Evolutionary conservation across 768 basidiomycete species (phyloP).

Genomic region (Russula virescens): DNA sequence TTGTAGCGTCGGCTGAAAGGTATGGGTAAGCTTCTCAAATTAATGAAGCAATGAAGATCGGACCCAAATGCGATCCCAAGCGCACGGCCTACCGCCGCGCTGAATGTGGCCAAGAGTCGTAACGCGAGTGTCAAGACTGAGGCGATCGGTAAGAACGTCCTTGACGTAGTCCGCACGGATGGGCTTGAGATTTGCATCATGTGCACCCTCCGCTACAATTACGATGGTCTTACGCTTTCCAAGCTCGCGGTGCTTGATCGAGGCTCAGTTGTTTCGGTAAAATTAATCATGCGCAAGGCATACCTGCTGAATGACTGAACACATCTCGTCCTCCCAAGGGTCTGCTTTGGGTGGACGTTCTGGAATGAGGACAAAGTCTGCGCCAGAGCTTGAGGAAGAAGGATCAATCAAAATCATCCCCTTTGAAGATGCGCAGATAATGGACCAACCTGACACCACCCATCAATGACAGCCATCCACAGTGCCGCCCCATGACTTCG

Average conservation of each 20-base stretch:
- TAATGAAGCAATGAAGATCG: not conserved
- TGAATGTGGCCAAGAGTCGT: constrained; percentile 97
- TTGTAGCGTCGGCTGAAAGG: constrained; percentile 83
- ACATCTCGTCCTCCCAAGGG: constrained; percentile 93
- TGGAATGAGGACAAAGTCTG: constrained; percentile 97
- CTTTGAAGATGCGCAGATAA: not conserved
- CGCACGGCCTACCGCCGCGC: constrained; percentile 90
- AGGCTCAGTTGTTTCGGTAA: constrained; percentile 5
- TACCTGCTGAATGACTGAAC: constrained; percentile 72
- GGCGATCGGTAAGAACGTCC: constrained; percentile 74
- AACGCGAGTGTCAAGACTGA: constrained; percentile 92
- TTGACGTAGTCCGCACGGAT: constrained; percentile 91
- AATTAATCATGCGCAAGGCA: constrained; percentile 23
- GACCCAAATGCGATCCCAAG: constrained; percentile 87
- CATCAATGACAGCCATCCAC: constrained; percentile 96
- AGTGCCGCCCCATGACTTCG: constrained; percentile 99
- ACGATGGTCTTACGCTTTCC: constrained; percentile 99
- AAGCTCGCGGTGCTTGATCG: constrained; percentile 69
- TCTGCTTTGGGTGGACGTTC: constrained; percentile 76
- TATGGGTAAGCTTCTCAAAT: constrained; percentile 4
- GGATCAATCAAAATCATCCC: not conserved
- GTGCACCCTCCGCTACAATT: constrained; percentile 95
- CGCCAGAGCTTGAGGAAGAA: constrained; percentile 56
- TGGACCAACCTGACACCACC: constrained; percentile 77
- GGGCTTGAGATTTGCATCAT: constrained; percentile 82